Evolutionary conservation across 306 rosid species (phyloP).

Genomic region (Dalbergia cultrata): DNA sequence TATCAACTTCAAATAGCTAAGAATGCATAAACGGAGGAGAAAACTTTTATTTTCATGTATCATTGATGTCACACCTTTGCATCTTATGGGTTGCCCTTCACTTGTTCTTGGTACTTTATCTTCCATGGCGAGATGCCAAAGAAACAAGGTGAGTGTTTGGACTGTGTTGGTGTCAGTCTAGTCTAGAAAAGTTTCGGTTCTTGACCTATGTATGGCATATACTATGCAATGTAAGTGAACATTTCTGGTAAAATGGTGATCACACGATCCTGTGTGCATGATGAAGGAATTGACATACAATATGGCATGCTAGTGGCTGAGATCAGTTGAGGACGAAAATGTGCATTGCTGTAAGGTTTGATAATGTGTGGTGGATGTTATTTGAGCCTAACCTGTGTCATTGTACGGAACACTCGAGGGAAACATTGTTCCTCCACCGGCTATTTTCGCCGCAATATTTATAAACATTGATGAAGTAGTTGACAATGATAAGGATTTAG

Average conservation of each 20-base stretch:
- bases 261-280: neutral
- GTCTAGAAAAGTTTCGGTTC: neutral
- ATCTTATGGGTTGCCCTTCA: slow-evolving; percentile 67
- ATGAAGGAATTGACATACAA: neutral
- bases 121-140: slow-evolving; percentile 56
- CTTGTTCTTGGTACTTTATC: slow-evolving; percentile 35
- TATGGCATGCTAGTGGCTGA: neutral
- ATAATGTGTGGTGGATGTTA: no score
- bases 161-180: neutral
- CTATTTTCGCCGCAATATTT: no score
- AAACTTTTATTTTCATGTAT: neutral
- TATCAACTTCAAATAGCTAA: neutral
- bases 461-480: no score
- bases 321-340: neutral
- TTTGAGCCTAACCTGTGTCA: no score
- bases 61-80: slow-evolving; percentile 60
- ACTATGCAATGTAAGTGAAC: no score
- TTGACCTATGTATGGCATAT: neutral
- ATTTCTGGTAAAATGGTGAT: no score
- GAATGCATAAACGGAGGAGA: neutral
- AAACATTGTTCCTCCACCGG: no score
- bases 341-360: no score
- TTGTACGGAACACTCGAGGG: no score
- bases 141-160: neutral
- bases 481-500: no score